phyloP scores from a whole-genome alignment of 805 yeast species.

The Metschnikowia similis region DNA sequence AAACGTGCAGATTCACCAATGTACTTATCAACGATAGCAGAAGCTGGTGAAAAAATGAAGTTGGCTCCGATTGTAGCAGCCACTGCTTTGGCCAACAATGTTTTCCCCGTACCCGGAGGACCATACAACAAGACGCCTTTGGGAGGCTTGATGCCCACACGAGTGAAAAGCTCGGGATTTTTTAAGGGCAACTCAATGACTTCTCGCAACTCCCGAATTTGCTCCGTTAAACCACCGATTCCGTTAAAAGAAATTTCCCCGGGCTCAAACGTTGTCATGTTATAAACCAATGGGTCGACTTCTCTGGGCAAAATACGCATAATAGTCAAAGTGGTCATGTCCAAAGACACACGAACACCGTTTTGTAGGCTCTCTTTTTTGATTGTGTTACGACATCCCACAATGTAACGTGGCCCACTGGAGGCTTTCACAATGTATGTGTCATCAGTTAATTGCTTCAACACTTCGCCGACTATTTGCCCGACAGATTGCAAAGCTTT shows the following conservation, averaged over 20 bases:
- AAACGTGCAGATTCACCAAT: slow-evolving; percentile 97
- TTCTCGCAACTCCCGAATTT: slow-evolving; percentile 93
- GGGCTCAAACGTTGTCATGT: slow-evolving; percentile 98
- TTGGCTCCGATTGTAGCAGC: slow-evolving; percentile 99
- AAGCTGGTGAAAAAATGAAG: slow-evolving; percentile 96
- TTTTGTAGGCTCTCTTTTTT: slow-evolving; percentile 78
- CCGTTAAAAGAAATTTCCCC: slow-evolving; percentile 93
- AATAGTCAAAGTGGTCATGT: slow-evolving; percentile 95
- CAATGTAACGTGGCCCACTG: slow-evolving; percentile 95
- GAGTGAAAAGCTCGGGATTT: slow-evolving; percentile 90
- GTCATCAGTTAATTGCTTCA: slow-evolving; percentile 92
- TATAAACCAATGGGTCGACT: slow-evolving; percentile 96
- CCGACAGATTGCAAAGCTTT: slow-evolving; percentile 97
- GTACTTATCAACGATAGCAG: slow-evolving; percentile 96
- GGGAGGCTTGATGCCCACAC: slow-evolving; percentile 98
- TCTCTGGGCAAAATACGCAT: slow-evolving; percentile 97
- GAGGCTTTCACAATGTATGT: slow-evolving; percentile 94
- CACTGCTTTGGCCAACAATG: slow-evolving; percentile 92
- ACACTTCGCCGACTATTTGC: slow-evolving; percentile 93
- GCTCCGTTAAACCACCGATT: slow-evolving; percentile 94
- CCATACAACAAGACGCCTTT: slow-evolving; percentile 96
- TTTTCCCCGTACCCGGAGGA: slow-evolving; percentile 98
- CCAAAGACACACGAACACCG: slow-evolving; percentile 94
- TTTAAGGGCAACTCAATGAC: slow-evolving; percentile 95
- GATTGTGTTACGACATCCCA: slow-evolving; percentile 93